Conservation (phyloP, 1,284 basidiomycete species). For the Serendipita sp. region DNA sequence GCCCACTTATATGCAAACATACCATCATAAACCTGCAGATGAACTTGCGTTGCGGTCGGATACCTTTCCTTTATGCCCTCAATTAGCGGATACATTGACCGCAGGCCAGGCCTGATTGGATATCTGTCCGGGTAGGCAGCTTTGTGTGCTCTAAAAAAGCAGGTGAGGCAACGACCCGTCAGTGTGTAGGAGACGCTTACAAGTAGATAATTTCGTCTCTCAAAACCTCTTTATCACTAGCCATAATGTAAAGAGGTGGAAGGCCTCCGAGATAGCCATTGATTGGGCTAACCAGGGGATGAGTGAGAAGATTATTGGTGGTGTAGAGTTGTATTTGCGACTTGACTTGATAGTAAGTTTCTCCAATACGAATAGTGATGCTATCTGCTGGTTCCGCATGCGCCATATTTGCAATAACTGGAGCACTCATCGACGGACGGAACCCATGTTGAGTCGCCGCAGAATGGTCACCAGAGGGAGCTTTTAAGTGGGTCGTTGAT, state of each 20-base stretch:
- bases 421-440: not conserved
- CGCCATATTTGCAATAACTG: not conserved
- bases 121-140: constrained; percentile 74
- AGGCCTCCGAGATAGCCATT: constrained; percentile 81
- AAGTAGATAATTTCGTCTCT: constrained; percentile 84
- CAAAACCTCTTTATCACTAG: constrained; percentile 82
- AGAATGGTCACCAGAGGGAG: not conserved
- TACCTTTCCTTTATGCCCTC: constrained; percentile 47
- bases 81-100: constrained; percentile 50
- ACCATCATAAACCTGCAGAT: constrained; percentile 81
- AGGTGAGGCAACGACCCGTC: not conserved
- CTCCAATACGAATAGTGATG: constrained; percentile 24
- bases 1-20: constrained; percentile 13
- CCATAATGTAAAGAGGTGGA: constrained; percentile 75
- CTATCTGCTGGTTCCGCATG: constrained; percentile 6
- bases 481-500: constrained; percentile 1
- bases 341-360: constrained; percentile 40
- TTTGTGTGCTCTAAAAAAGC: constrained; percentile 65
- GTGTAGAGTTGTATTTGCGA: constrained; percentile 83
- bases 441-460: not conserved
- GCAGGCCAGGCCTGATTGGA: constrained; percentile 46
- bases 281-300: constrained; percentile 78
- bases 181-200: constrained; percentile 31
- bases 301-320: constrained; percentile 67
- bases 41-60: constrained; percentile 65